These are phyloP conservation scores for Hysterangium stoloniferum DNA, from an alignment of 768 basidiomycete genomes.

Conservation along the genomic window DNA sequence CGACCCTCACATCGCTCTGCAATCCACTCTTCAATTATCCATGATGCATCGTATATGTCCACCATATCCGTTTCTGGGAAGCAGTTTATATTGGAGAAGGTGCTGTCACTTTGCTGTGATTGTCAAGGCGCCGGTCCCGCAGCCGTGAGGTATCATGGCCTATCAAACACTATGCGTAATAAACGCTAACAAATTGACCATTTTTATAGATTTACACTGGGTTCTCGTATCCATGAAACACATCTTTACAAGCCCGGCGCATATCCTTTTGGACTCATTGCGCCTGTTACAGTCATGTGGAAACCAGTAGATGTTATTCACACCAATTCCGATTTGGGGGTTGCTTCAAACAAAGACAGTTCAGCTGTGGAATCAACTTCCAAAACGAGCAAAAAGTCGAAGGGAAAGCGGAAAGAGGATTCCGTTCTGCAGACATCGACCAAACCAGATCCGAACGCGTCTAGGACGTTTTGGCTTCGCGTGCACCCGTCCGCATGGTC, in stretches of 20 bases:
- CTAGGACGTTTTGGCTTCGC: slow-evolving; percentile 62
- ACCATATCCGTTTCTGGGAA: slow-evolving; percentile 68
- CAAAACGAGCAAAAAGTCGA: slow-evolving; percentile 23
- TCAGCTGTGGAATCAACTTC: not conserved
- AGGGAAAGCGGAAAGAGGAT: slow-evolving; percentile 18
- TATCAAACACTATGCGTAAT: not conserved
- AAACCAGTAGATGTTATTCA: slow-evolving; percentile 27
- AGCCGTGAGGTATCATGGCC: slow-evolving; percentile 43
- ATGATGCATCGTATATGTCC: slow-evolving; percentile 83
- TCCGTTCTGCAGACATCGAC: slow-evolving; percentile 10
- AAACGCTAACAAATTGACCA: not conserved
- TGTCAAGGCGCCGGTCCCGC: slow-evolving; percentile 54
- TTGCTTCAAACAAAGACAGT: not conserved
- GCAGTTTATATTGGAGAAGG: slow-evolving; percentile 41
- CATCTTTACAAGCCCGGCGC: slow-evolving; percentile 51
- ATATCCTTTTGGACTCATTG: slow-evolving; percentile 68
- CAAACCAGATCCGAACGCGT: slow-evolving; percentile 19
- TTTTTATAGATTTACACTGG: slow-evolving; percentile 48
- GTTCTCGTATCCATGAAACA: slow-evolving; percentile 59
- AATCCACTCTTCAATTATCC: slow-evolving; percentile 74
- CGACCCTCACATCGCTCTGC: slow-evolving; percentile 88
- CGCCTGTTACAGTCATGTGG: slow-evolving; percentile 74
- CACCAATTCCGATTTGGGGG: not conserved
- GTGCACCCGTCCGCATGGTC: slow-evolving; percentile 69
- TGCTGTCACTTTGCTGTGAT: slow-evolving; percentile 55